These are phyloP conservation scores for Nephelium lappaceum DNA, from an alignment of 345 rosid genomes.

Conservation along the genomic window DNA sequence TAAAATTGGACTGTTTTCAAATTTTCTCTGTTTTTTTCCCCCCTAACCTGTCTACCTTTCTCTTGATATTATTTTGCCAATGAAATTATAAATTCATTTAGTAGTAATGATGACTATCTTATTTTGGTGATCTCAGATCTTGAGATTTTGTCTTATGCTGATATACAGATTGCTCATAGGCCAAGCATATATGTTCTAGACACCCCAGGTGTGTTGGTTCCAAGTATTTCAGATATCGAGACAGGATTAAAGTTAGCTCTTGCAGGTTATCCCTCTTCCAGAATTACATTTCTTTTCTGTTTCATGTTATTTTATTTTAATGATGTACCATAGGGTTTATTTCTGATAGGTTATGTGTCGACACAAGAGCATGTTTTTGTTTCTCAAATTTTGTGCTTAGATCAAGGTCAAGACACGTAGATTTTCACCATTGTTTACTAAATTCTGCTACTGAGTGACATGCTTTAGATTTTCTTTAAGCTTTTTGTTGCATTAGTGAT, in stretches of 20 bases:
- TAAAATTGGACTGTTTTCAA: background rate
- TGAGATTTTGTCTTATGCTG: background rate
- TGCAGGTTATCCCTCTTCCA: slow-evolving; percentile 52
- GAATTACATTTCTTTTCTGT: background rate
- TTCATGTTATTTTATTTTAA: background rate
- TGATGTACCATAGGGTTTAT: background rate
- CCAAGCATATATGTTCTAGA: slow-evolving; percentile 96
- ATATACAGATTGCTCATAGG: slow-evolving; percentile 83
- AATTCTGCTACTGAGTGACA: background rate
- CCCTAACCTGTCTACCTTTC: background rate
- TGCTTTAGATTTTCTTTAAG: background rate
- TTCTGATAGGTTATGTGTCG: background rate
- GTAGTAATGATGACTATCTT: background rate
- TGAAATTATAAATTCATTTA: background rate
- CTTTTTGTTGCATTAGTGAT: background rate
- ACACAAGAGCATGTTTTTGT: background rate
- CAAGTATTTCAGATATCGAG: slow-evolving; percentile 85
- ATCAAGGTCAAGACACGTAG: background rate
- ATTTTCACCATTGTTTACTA: background rate
- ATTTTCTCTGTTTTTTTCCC: background rate
- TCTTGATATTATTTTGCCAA: background rate
- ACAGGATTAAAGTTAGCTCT: slow-evolving; percentile 94
- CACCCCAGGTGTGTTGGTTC: slow-evolving; percentile 90
- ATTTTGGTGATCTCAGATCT: background rate
- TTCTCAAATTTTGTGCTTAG: background rate